A percentile compares a stretch with the other conserved stretches of the same genome.
These are phyloP conservation scores for Coelastrella sp. DNA, from an alignment of 139 green algal genomes.

Conservation along the genomic window DNA sequence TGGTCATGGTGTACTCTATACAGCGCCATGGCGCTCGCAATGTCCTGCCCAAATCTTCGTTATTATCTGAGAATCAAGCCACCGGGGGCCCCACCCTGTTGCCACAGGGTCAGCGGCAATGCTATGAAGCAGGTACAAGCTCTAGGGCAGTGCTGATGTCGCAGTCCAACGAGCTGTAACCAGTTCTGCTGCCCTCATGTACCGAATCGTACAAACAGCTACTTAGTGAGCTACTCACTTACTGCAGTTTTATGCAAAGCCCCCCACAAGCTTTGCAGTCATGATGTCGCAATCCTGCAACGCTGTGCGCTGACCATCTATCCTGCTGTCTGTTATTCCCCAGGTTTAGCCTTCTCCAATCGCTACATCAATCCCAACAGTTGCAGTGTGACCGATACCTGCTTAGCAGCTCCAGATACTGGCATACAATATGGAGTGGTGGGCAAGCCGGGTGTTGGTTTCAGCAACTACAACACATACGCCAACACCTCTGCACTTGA, in stretches of 20 bases:
- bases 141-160: not conserved
- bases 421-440: conserved; percentile 51
- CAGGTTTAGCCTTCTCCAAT: conserved; percentile 41
- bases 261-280: too few species aligned
- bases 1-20: conserved; percentile 53
- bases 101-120: conserved; percentile 53
- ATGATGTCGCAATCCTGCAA: too few species aligned
- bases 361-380: conserved; percentile 50
- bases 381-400: conserved; percentile 44
- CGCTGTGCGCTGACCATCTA: not conserved
- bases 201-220: too few species aligned
- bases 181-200: not conserved
- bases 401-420: conserved; percentile 2
- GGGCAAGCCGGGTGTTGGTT: conserved; percentile 33
- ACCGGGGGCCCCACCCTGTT: conserved; percentile 61
- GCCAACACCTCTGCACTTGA: conserved; percentile 54
- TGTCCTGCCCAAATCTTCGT: conserved; percentile 57
- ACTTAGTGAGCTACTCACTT: too few species aligned
- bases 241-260: too few species aligned
- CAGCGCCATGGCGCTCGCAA: conserved; percentile 62
- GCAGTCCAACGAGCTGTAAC: not conserved
- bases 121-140: conserved; percentile 52
- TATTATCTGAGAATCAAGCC: conserved; percentile 50
- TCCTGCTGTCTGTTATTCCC: not conserved
- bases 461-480: conserved; percentile 64